Percentiles rank a stretch among this genome's conserved stretches.
Evolutionary conservation across 2,329 filamentous ascomycete genomes (phyloP).

Genomic region (Cladosporium oxysporum): DNA sequence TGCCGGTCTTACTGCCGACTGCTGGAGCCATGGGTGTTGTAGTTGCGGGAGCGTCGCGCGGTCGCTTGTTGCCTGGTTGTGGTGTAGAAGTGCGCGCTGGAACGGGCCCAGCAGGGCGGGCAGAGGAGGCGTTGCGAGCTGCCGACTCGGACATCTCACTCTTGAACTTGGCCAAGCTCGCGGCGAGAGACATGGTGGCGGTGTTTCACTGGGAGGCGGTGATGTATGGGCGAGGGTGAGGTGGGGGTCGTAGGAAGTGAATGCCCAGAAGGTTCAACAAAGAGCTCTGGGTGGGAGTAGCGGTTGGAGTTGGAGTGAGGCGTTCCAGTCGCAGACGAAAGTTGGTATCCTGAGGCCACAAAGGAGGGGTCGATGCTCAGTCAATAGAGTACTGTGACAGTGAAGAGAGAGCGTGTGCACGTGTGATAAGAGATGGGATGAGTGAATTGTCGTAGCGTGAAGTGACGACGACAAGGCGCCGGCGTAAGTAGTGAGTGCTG

Average conservation of each 20-base stretch:
- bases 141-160: conserved; percentile 34
- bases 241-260: background rate
- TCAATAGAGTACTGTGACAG: background rate
- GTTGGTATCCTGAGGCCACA: background rate
- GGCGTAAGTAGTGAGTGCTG: background rate
- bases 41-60: conserved; percentile 9
- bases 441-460: background rate
- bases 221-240: background rate
- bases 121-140: conserved; percentile 32
- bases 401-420: background rate
- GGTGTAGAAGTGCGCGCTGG: conserved; percentile 28
- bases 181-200: conserved; percentile 35
- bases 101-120: conserved; percentile 28
- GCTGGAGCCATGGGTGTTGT: background rate
- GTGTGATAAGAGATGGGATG: background rate
- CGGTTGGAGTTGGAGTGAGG: background rate
- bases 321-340: background rate
- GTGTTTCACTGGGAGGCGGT: background rate
- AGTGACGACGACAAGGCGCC: background rate
- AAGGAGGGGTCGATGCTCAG: background rate
- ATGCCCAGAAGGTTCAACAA: conserved; percentile 33
- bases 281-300: conserved; percentile 30
- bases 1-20: conserved; percentile 54
- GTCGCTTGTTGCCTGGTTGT: conserved; percentile 15
- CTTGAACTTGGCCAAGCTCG: conserved; percentile 33